phyloP scores from a whole-genome alignment of 1,139 yeast genomes.

The Pichia cactophila region DNA sequence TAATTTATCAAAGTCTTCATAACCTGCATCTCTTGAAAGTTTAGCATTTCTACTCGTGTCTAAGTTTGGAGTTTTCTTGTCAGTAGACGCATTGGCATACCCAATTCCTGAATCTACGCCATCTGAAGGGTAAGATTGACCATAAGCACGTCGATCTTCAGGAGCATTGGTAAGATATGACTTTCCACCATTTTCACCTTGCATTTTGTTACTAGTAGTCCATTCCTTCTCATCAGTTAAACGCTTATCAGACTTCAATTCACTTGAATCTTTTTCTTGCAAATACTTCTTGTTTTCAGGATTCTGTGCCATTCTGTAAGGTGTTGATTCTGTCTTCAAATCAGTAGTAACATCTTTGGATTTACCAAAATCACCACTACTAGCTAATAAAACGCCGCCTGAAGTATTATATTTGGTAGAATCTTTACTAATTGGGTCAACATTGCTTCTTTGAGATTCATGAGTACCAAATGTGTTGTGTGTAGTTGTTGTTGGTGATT shows the following conservation, averaged over 20 bases:
- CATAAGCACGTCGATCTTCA: neutral
- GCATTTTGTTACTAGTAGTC: neutral
- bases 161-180: neutral
- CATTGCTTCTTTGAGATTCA: neutral
- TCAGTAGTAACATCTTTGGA: slow-evolving; percentile 1
- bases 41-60: neutral
- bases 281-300: slow-evolving; percentile 6
- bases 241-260: slow-evolving; percentile 3
- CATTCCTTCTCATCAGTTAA: neutral
- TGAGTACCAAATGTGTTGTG: neutral
- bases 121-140: neutral
- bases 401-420: neutral
- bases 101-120: neutral
- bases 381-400: neutral
- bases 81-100: neutral
- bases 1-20: neutral
- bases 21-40: neutral
- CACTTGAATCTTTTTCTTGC: slow-evolving; percentile 3
- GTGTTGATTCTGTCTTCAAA: slow-evolving; percentile 9
- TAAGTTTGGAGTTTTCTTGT: neutral
- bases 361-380: neutral
- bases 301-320: slow-evolving; percentile 13
- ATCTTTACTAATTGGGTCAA: neutral
- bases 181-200: neutral
- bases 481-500: neutral